Base-by-base conservation (phyloP, 2,329 filamentous ascomycete genomes). In the Exophiala viscosa region DNA sequence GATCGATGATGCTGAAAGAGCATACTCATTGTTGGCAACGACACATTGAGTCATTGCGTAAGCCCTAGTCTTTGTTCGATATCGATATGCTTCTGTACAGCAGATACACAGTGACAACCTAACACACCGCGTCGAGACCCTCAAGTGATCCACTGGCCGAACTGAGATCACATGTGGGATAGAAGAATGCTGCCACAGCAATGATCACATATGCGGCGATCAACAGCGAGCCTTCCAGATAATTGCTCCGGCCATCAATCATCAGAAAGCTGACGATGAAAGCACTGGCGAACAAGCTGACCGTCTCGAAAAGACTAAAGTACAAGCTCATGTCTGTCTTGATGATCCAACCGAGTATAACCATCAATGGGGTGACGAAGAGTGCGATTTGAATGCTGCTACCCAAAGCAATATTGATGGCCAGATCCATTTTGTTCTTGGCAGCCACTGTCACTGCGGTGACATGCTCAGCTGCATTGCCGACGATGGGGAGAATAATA, bases 211-310 rank as follows among this genome's bases (percentile, higher is more conserved):
- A 87, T 3, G 83, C 82, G 1, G 83, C 79, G 59, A 82, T 83
- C 23, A 88, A 68, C 38, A 88, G 67, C 1, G 66, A 64, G 50
- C 89, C 89, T 72, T 95, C 89, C 10, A 95, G 80, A 64, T 93
- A 95, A 66, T 95, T 95, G 67, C 85, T 90, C 67, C 90, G 81
- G 9, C 89, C 89, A 64, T 95, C 90, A 55, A 92, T 75, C 44
- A 95, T 89, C 54, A 95, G 73, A 67, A 93, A 95, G 71, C 92
- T 93, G 70, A 92, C 88, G 58, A 95, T 90, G 59, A 95, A 84
- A 6, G 90, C 85, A 46, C 84, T 87, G 46, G 92, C 83, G 69
- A 95, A 95, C 64, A 95, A 80, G 51, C 86, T 88, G 17, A 93
- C 87, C 0, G 89, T 95, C 78, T 95, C 89, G 70, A 95, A 95